Conservation (phyloP, 2,329 filamentous ascomycete species). For the Cordyceps sp. region DNA sequence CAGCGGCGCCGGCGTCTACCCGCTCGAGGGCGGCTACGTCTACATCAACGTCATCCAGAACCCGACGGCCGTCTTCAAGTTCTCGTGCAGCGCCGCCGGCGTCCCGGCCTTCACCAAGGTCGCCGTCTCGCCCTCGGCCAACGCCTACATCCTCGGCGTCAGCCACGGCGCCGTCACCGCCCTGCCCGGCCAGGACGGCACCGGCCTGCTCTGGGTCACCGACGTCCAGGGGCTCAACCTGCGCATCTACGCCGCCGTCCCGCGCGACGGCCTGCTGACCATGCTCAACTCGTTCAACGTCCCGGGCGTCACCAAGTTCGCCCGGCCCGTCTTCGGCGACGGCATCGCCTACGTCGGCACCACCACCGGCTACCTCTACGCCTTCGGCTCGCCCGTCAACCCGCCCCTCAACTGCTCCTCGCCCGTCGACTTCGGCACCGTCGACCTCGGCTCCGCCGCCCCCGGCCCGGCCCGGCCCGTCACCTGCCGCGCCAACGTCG, state of each 20-base stretch:
- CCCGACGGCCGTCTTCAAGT: slow-evolving; percentile 39
- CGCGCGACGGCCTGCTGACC: slow-evolving; percentile 25
- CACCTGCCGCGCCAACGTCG: slow-evolving; percentile 30
- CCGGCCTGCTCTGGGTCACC: slow-evolving; percentile 37
- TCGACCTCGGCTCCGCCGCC: slow-evolving; percentile 23
- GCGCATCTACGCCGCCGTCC: slow-evolving; percentile 34
- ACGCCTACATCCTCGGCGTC: slow-evolving; percentile 36
- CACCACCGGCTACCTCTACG: slow-evolving; percentile 32
- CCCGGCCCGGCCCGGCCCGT: slow-evolving; percentile 13
- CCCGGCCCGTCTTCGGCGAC: slow-evolving; percentile 39
- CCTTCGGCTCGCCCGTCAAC: slow-evolving; percentile 37
- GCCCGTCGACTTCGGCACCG: slow-evolving; percentile 27
- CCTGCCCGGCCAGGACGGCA: slow-evolving; percentile 32
- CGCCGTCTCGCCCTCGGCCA: slow-evolving; percentile 28
- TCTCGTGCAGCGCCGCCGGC: slow-evolving; percentile 32
- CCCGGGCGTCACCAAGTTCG: slow-evolving; percentile 36
- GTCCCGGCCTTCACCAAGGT: slow-evolving; percentile 36
- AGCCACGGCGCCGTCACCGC: slow-evolving; percentile 40
- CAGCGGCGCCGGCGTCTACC: slow-evolving; percentile 28
- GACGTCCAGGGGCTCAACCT: slow-evolving; percentile 37
- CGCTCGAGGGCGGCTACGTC: slow-evolving; percentile 29
- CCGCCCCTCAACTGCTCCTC: slow-evolving; percentile 35
- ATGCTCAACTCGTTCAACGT: slow-evolving; percentile 34
- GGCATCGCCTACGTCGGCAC: slow-evolving; percentile 37
- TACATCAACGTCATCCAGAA: slow-evolving; percentile 36